Evolutionary conservation across 208 protist genomes (phyloP).

Genomic region (Porcisia hertigi): DNA sequence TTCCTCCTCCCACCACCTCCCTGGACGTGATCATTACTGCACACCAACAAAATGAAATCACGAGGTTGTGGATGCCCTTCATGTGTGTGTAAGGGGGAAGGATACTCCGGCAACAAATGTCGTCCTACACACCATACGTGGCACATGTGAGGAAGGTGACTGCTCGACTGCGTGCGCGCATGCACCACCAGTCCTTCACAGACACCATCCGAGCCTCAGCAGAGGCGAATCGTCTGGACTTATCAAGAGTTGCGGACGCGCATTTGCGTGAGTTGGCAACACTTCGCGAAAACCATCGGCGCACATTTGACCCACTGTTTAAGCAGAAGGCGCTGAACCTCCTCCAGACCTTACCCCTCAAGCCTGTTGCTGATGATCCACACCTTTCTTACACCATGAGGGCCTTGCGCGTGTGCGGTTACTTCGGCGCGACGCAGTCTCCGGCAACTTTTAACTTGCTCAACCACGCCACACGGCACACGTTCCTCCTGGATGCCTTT

Average conservation of each 20-base stretch:
- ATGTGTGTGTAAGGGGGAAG: not conserved
- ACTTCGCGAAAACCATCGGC: constrained; percentile 42
- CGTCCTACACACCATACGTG: constrained; percentile 38
- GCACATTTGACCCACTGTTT: constrained; percentile 49
- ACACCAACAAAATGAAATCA: no score
- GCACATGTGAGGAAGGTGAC: constrained; percentile 48
- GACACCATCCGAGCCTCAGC: constrained; percentile 22
- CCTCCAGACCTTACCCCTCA: constrained; percentile 65
- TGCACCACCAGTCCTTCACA: constrained; percentile 66
- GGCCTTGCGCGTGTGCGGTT: constrained; percentile 58
- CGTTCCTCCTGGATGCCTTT: constrained; percentile 69
- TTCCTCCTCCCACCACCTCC: not conserved
- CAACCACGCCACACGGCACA: constrained; percentile 75
- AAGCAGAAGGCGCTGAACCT: constrained; percentile 45
- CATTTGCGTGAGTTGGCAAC: constrained; percentile 46
- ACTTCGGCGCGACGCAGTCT: constrained; percentile 52
- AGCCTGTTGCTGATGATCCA: constrained; percentile 73
- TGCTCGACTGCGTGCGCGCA: constrained; percentile 59
- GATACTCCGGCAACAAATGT: not conserved
- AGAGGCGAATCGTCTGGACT: constrained; percentile 20
- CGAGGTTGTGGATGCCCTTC: no score
- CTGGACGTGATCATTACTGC: no score
- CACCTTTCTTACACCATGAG: constrained; percentile 51
- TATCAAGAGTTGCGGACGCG: constrained; percentile 36
- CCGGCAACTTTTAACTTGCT: constrained; percentile 68